phyloP scores from a whole-genome alignment of 768 basidiomycete species.

The Chalciporus pseudorubinellus region DNA sequence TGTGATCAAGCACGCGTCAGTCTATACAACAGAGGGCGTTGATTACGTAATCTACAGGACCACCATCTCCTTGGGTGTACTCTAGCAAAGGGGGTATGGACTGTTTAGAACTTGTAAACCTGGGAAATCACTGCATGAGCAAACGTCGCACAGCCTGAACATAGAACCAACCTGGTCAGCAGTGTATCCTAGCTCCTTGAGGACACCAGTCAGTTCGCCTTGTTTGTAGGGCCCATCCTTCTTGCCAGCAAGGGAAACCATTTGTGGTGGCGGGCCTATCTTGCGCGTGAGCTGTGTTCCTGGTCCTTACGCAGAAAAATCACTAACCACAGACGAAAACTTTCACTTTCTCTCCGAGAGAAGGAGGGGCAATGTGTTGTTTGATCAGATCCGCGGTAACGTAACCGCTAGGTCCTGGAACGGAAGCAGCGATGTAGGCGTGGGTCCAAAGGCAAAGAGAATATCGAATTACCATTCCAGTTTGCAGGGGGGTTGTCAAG shows the following conservation, averaged over 20 bases:
- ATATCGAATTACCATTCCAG: constrained; percentile 53
- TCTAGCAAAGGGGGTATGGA: not conserved
- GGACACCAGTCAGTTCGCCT: constrained; percentile 75
- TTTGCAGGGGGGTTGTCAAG: constrained; percentile 68
- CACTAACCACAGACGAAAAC: constrained; percentile 82
- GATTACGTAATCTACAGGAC: constrained; percentile 31
- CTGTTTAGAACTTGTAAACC: constrained; percentile 42
- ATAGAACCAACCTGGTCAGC: constrained; percentile 68
- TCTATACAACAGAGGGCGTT: constrained; percentile 5
- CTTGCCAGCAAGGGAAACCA: constrained; percentile 83
- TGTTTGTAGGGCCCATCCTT: constrained; percentile 82
- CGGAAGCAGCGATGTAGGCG: constrained; percentile 3
- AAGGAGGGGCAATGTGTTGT: constrained; percentile 64
- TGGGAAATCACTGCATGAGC: constrained; percentile 14
- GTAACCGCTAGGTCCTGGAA: constrained; percentile 66
- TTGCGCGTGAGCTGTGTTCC: not conserved
- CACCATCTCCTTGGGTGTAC: no score
- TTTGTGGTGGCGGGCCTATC: constrained; percentile 78
- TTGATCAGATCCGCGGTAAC: constrained; percentile 71
- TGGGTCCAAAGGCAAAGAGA: not conserved
- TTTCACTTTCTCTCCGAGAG: constrained; percentile 75
- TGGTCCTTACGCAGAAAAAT: not conserved
- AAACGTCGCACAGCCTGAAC: not conserved
- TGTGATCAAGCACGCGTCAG: constrained; percentile 28
- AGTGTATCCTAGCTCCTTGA: constrained; percentile 85